phyloP scores from a whole-genome alignment of 2,329 filamentous ascomycete genomes.

The Tolypocladium nubicola region DNA sequence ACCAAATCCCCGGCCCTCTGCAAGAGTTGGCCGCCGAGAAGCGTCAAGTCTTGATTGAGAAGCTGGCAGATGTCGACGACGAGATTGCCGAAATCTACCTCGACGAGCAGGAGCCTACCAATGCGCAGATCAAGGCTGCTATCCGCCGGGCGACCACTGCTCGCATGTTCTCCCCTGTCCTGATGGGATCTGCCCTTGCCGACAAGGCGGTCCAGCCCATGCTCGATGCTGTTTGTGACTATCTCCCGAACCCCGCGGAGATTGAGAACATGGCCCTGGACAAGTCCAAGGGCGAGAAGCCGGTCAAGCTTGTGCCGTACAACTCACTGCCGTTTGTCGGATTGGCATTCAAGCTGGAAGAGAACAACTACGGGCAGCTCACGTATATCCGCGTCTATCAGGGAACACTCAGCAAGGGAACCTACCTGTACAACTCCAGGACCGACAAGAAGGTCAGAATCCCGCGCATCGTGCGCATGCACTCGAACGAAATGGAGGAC shows the following conservation, averaged over 20 bases:
- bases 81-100: slow-evolving; percentile 94
- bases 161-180: slow-evolving; percentile 83
- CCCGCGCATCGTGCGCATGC: slow-evolving; percentile 96
- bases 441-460: slow-evolving; percentile 95
- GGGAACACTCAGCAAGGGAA: slow-evolving; percentile 77
- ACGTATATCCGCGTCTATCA: slow-evolving; percentile 99
- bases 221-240: slow-evolving; percentile 94
- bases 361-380: slow-evolving; percentile 95
- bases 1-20: slow-evolving; percentile 75
- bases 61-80: slow-evolving; percentile 92
- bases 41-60: slow-evolving; percentile 80
- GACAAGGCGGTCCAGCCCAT: slow-evolving; percentile 95
- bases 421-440: slow-evolving; percentile 86
- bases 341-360: slow-evolving; percentile 96
- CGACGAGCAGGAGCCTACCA: slow-evolving; percentile 71
- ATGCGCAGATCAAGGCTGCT: slow-evolving; percentile 79
- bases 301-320: slow-evolving; percentile 84
- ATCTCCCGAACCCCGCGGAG: slow-evolving; percentile 83
- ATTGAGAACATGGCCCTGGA: slow-evolving; percentile 86
- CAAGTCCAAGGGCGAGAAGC: slow-evolving; percentile 63
- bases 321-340: slow-evolving; percentile 90
- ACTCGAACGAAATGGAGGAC: slow-evolving; percentile 99
- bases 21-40: slow-evolving; percentile 70
- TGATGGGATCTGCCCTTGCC: slow-evolving; percentile 92
- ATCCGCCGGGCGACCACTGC: slow-evolving; percentile 84